Conservation (phyloP, 192 early-diverging fungal genomes). For the Backusella circina region DNA sequence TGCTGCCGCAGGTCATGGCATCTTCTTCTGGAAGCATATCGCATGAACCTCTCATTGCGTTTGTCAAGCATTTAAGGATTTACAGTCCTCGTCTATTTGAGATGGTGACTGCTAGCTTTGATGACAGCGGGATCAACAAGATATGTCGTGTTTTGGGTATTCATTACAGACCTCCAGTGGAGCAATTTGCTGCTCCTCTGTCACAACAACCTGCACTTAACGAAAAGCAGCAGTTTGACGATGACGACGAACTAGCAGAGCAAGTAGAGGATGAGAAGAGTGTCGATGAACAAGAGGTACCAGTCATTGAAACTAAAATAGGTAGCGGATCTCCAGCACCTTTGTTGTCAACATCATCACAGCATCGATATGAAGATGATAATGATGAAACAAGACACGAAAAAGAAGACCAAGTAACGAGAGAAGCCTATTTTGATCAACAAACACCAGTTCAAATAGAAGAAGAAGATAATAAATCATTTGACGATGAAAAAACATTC, state of each 20-base stretch:
- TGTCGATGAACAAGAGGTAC: not conserved
- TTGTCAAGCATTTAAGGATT: conserved; percentile 25
- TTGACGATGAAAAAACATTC: not conserved
- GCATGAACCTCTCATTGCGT: conserved; percentile 19
- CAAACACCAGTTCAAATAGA: not conserved
- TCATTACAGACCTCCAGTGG: conserved; percentile 7
- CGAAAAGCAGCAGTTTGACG: not conserved
- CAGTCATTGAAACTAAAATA: not conserved
- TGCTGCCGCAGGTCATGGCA: conserved; percentile 20
- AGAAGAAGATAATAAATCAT: not conserved
- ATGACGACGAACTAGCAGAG: not conserved
- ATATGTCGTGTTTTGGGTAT: conserved; percentile 24
- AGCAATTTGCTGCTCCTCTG: not conserved
- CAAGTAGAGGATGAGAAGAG: not conserved
- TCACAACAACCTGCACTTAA: not conserved
- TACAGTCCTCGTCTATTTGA: conserved; percentile 30
- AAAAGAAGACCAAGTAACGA: not conserved
- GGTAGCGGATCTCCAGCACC: not conserved
- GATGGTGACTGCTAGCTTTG: conserved; percentile 15
- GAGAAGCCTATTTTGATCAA: not conserved
- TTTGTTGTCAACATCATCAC: not conserved
- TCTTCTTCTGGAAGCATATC: conserved; percentile 15
- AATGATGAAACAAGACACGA: not conserved
- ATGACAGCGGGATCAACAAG: conserved; percentile 15
- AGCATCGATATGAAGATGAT: not conserved